Evolutionary conservation across 2,329 filamentous ascomycete species (phyloP).

Genomic region (Penicillium aurantiogriseum): DNA sequence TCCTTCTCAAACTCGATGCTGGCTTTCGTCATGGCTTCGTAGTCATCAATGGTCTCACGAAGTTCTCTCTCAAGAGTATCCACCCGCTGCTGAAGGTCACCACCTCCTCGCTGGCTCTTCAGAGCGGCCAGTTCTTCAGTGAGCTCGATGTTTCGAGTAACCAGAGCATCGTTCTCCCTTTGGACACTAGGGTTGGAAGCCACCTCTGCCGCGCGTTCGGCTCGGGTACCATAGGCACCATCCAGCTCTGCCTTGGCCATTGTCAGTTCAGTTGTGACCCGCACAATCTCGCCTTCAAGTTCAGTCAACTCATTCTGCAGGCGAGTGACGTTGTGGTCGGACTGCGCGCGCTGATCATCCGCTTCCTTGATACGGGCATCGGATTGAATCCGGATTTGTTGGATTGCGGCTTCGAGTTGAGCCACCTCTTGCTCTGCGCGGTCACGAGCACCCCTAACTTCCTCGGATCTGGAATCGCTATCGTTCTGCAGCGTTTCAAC

Average conservation of each 20-base stretch:
- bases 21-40: slow-evolving; percentile 67
- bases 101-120: slow-evolving; percentile 35
- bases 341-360: slow-evolving; percentile 24
- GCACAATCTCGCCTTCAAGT: slow-evolving; percentile 63
- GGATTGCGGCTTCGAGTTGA: slow-evolving; percentile 32
- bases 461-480: slow-evolving; percentile 16
- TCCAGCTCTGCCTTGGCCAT: slow-evolving; percentile 88
- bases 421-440: slow-evolving; percentile 29
- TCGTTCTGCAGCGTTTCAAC: slow-evolving; percentile 21
- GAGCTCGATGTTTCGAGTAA: slow-evolving; percentile 48
- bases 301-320: slow-evolving; percentile 52
- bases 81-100: slow-evolving; percentile 49
- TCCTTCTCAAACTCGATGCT: slow-evolving; percentile 71
- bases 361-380: slow-evolving; percentile 28
- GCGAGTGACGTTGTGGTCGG: slow-evolving; percentile 40
- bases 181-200: slow-evolving; percentile 58
- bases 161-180: slow-evolving; percentile 59
- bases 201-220: slow-evolving; percentile 66
- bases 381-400: slow-evolving; percentile 34
- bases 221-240: slow-evolving; percentile 81
- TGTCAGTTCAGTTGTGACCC: slow-evolving; percentile 76
- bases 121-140: slow-evolving; percentile 49
- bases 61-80: slow-evolving; percentile 63
- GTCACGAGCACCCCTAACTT: slow-evolving; percentile 27
- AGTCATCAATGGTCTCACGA: slow-evolving; percentile 65